Percentiles rank a stretch among this genome's conserved stretches.
Conservation (phyloP, 2,329 filamentous ascomycete species). For the Cordyceps militaris region DNA sequence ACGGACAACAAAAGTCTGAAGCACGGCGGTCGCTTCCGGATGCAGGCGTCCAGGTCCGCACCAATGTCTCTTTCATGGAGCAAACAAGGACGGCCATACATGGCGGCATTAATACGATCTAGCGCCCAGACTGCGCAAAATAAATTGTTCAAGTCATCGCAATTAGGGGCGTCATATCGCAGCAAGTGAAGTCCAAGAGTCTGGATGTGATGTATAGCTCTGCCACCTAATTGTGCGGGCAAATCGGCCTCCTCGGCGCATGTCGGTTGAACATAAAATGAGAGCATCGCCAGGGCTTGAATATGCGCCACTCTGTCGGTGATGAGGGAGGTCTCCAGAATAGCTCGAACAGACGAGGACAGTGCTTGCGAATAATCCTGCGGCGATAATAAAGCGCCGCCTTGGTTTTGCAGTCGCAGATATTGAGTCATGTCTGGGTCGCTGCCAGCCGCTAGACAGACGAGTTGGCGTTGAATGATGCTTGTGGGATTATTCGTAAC, state of each 20-base stretch:
- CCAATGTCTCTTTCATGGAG: conserved; percentile 56
- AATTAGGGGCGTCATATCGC: conserved; percentile 31
- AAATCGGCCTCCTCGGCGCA: conserved; percentile 47
- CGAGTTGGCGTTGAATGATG: conserved; percentile 45
- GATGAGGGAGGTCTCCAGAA: conserved; percentile 47
- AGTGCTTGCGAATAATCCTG: conserved; percentile 42
- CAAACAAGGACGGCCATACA: conserved; percentile 52
- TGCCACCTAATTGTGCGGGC: conserved; percentile 45
- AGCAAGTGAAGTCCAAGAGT: conserved; percentile 49
- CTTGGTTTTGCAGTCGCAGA: conserved; percentile 36
- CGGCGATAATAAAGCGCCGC: conserved; percentile 32
- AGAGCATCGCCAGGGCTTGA: conserved; percentile 46
- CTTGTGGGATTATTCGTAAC: conserved; percentile 26
- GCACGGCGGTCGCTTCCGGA: conserved; percentile 42
- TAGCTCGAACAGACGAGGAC: conserved; percentile 40
- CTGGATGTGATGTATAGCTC: conserved; percentile 50
- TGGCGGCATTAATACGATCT: conserved; percentile 51
- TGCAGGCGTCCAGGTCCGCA: conserved; percentile 43
- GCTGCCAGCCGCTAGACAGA: conserved; percentile 47
- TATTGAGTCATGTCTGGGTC: conserved; percentile 39
- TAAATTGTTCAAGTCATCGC: conserved; percentile 39
- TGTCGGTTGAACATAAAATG: conserved; percentile 52
- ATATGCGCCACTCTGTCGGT: conserved; percentile 48
- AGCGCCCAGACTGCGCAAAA: conserved; percentile 56
- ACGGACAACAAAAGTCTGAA: conserved; percentile 53